These are phyloP conservation scores for Syzygium aqueum DNA, from an alignment of 345 rosid genomes.

Conservation along the genomic window DNA sequence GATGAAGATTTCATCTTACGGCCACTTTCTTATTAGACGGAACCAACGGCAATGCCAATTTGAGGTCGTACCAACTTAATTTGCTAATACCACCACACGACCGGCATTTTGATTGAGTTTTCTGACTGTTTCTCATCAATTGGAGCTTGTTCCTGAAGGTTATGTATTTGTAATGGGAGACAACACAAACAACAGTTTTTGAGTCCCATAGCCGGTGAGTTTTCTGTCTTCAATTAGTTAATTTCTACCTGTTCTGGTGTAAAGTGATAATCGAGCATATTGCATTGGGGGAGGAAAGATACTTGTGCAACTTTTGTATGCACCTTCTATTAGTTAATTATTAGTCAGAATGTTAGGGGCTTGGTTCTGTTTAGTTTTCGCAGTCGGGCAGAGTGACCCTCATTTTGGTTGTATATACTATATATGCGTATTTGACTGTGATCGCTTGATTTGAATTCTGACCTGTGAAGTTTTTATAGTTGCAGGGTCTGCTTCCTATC, in stretches of 20 bases:
- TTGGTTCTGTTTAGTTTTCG: not conserved
- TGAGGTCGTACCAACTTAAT: not conserved
- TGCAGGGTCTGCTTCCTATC: slow-evolving; percentile 77
- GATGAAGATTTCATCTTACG: slow-evolving; percentile 70
- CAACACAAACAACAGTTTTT: slow-evolving; percentile 78
- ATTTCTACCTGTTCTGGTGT: not conserved
- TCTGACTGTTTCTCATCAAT: not conserved
- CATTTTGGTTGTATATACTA: not conserved
- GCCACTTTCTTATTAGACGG: slow-evolving; percentile 67
- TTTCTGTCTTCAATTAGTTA: not conserved
- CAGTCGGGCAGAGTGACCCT: not conserved
- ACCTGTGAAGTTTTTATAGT: not conserved
- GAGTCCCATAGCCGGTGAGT: slow-evolving; percentile 88
- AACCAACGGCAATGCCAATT: slow-evolving; percentile 31
- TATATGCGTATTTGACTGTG: not conserved
- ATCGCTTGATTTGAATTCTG: not conserved
- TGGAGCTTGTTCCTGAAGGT: slow-evolving; percentile 79
- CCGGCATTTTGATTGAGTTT: not conserved
- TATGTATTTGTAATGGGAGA: slow-evolving; percentile 90
- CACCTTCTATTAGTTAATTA: not conserved
- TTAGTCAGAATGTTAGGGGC: not conserved
- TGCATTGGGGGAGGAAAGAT: not conserved
- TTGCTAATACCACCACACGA: not conserved
- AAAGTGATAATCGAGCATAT: not conserved
- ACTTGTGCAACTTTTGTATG: not conserved